Conservation (phyloP, 768 basidiomycete species). For the Nevesoporus exiguus region DNA sequence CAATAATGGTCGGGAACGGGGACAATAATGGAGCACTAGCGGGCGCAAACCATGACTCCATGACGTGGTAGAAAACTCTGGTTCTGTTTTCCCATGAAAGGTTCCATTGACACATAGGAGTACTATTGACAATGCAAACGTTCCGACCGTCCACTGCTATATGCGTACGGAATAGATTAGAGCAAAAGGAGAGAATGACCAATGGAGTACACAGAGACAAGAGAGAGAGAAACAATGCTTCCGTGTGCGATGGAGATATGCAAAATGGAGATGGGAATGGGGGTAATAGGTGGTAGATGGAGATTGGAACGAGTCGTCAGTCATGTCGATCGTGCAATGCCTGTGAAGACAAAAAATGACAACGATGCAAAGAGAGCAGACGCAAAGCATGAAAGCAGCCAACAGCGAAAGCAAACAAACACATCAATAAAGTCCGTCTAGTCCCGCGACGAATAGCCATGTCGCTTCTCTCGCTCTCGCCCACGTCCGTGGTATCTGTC, state of each 20-base stretch:
- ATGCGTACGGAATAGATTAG: not conserved
- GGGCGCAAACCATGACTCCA: no score
- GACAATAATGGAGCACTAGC: no score
- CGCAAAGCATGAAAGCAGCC: no score
- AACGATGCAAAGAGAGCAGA: not conserved
- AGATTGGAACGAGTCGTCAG: not conserved
- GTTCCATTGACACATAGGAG: no score
- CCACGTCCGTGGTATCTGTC: constrained; percentile 7
- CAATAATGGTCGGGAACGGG: no score
- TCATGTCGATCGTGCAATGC: constrained; percentile 2
- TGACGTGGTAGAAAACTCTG: no score
- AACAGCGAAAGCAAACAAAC: not conserved
- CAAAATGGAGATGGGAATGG: not conserved
- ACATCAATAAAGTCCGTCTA: not conserved
- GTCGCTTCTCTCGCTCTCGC: constrained; percentile 17
- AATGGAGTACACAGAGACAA: not conserved
- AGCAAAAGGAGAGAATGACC: not conserved
- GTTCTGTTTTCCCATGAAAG: no score
- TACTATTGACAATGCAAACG: no score
- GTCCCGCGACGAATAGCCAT: constrained; percentile 11
- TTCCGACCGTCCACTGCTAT: not conserved
- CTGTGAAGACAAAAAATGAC: not conserved
- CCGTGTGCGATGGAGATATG: not conserved
- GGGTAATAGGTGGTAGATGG: not conserved
- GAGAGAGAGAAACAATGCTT: not conserved